These are phyloP conservation scores for Fusarium circinatum DNA, from an alignment of 2,329 filamentous ascomycete genomes.

Conservation along the genomic window DNA sequence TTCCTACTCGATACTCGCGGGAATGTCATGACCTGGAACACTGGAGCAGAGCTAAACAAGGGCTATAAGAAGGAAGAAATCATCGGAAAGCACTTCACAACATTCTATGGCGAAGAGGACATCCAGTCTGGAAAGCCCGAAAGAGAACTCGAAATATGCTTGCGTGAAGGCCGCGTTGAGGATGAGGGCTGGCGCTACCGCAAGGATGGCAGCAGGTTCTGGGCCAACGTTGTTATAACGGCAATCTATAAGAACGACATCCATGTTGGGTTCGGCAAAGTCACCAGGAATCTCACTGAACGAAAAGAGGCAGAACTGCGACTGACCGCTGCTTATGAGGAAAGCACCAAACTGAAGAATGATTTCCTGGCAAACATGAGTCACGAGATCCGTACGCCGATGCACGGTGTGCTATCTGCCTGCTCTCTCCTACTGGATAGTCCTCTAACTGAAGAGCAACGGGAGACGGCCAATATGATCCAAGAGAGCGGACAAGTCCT, in stretches of 20 bases:
- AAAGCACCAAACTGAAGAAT: neutral
- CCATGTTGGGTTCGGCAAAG: constrained; percentile 10
- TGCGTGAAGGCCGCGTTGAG: constrained; percentile 1
- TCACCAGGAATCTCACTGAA: constrained; percentile 1
- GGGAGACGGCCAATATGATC: constrained; percentile 11
- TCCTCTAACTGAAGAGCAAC: neutral
- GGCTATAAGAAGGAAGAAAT: constrained; percentile 8
- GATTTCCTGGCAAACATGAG: constrained; percentile 10
- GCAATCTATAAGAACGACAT: constrained; percentile 1
- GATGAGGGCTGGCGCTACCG: constrained; percentile 14
- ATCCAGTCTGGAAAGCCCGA: neutral
- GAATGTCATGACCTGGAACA: constrained; percentile 6
- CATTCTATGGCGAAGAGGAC: constrained; percentile 8
- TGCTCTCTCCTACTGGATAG: neutral
- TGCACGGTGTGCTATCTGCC: constrained; percentile 5
- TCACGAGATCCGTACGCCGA: constrained; percentile 7
- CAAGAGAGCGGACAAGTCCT: neutral
- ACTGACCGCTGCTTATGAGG: constrained; percentile 4
- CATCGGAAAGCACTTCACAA: constrained; percentile 1
- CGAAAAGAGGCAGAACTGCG: constrained; percentile 2
- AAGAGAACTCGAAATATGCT: constrained; percentile 5
- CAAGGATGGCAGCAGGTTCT: constrained; percentile 3
- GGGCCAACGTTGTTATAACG: constrained; percentile 9
- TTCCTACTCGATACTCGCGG: constrained; percentile 2
- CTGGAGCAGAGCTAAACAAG: constrained; percentile 5